Evolutionary conservation across 2,329 filamentous ascomycete species (phyloP), one percentile per base, ranked within the genome.

Genomic region (Huntiella omanensis): DNA sequence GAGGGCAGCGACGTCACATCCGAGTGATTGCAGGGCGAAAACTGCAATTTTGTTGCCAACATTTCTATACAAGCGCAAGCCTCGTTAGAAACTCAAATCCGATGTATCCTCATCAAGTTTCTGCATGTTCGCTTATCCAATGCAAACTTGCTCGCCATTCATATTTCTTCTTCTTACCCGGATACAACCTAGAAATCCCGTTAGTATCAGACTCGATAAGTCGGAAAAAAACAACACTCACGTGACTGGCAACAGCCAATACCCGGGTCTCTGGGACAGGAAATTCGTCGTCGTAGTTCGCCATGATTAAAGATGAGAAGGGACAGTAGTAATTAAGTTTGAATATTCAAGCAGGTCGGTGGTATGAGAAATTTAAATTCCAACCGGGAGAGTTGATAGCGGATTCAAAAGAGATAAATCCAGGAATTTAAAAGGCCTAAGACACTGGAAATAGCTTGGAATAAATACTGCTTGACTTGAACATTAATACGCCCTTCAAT

Each of bases 41-140:
- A 86, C 86, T 37, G 87, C 87, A 69, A 98, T 94, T 57, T 88
- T 94, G 61, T 98, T 98, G 44, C 91, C 91, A 54, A 98, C 91
- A 71, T 95, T 88, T 59, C 91, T 50, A 5, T 35, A 3, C 35
- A 33, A 12, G 15, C 10, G 11, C 4, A 34, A 34, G 10, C 32
- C 33, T 43, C 13, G 12, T 16, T 11, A 28, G 22, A 28, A 28
- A 7, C 8, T 28, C 22, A 28, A 28, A 28, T 28, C 4, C 22
- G 8, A 1, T 10, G 22, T 10, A 28, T 28, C 22, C 8, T 28
- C 22, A 10, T 28, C 4, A 1, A 91, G 71, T 95, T 88, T 59
- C 91, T 50, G 5, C 35, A 5, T 36, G 17, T 3, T 34, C 10
- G 11, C 4, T 12, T 16, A 12, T 15, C 33, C 34, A 19, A 10